Percentiles rank a stretch among this genome's conserved stretches.
Conservation (phyloP, 495 filamentous ascomycete genomes). For the Tetracladium marchalianum region DNA sequence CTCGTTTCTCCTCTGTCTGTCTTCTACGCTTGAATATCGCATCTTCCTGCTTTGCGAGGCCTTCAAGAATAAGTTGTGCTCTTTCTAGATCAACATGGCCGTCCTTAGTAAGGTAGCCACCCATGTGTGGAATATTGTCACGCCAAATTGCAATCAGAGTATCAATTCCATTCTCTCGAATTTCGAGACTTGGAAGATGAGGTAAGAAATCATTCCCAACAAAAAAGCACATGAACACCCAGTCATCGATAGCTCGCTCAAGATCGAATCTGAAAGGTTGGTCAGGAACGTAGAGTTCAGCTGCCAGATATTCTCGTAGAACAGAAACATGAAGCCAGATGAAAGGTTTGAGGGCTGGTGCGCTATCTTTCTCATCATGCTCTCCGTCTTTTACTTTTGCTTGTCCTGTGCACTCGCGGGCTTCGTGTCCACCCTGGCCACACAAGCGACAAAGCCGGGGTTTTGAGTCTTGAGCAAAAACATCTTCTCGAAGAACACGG, state of each 20-base stretch:
- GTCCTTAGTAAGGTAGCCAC: slow-evolving; percentile 90
- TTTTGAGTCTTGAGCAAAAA: slow-evolving; percentile 83
- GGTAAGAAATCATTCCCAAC: slow-evolving; percentile 99
- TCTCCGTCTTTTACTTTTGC: slow-evolving; percentile 78
- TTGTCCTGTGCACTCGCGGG: slow-evolving; percentile 70
- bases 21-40: slow-evolving; percentile 82
- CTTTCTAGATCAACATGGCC: slow-evolving; percentile 79
- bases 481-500: slow-evolving; percentile 92
- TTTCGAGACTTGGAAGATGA: slow-evolving; percentile 91
- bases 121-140: slow-evolving; percentile 85
- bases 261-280: slow-evolving; percentile 79
- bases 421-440: slow-evolving; percentile 83
- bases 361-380: slow-evolving; percentile 72
- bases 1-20: slow-evolving; percentile 71
- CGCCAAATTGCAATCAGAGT: slow-evolving; percentile 92
- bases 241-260: slow-evolving; percentile 95
- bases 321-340: slow-evolving; percentile 96
- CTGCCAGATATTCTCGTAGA: slow-evolving; percentile 85
- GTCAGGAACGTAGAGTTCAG: slow-evolving; percentile 72
- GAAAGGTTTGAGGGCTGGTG: slow-evolving; percentile 68
- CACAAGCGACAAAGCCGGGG: slow-evolving; percentile 74
- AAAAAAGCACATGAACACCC: slow-evolving; percentile 99
- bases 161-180: slow-evolving; percentile 94
- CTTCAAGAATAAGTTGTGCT: slow-evolving; percentile 80
- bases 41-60: slow-evolving; percentile 89